Percentiles rank a stretch among this genome's conserved stretches.
Conservation (phyloP, 2,329 filamentous ascomycete genomes). For the Harringtonia aguacate region DNA sequence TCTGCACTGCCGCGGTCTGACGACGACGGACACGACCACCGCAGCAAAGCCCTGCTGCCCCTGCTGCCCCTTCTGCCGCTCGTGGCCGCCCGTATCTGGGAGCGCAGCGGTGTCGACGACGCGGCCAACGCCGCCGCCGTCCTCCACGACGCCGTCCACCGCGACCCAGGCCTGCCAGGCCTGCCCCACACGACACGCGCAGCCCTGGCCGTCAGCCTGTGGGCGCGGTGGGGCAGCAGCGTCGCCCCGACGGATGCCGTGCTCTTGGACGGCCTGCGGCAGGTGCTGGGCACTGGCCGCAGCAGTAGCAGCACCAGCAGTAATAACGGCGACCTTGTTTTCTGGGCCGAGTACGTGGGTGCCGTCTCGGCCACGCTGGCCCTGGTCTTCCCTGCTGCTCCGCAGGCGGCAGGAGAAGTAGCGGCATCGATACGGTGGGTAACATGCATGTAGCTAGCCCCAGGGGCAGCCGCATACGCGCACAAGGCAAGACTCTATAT, state of each 20-base stretch:
- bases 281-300: slow-evolving; percentile 25
- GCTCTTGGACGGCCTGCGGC: slow-evolving; percentile 30
- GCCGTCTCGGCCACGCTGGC: slow-evolving; percentile 33
- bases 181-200: slow-evolving; percentile 63
- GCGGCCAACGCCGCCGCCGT: slow-evolving; percentile 54
- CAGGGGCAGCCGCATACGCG: no score
- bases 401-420: slow-evolving; percentile 23
- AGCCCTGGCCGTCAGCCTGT: slow-evolving; percentile 59
- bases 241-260: slow-evolving; percentile 36
- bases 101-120: slow-evolving; percentile 31
- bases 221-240: slow-evolving; percentile 62
- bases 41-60: background rate
- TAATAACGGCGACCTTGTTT: slow-evolving; percentile 22
- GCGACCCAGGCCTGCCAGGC: slow-evolving; percentile 59
- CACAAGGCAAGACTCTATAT: no score
- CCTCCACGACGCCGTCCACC: slow-evolving; percentile 60
- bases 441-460: background rate
- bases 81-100: slow-evolving; percentile 42
- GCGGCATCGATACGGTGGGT: slow-evolving; percentile 28
- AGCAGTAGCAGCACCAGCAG: background rate
- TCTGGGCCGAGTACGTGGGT: slow-evolving; percentile 45
- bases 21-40: no score
- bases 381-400: slow-evolving; percentile 29
- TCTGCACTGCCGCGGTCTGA: slow-evolving; percentile 36
- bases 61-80: slow-evolving; percentile 17